Percentiles rank a stretch among this genome's conserved stretches.
phyloP scores from a whole-genome alignment of 495 filamentous ascomycete species.

The Penicillium odoratum region DNA sequence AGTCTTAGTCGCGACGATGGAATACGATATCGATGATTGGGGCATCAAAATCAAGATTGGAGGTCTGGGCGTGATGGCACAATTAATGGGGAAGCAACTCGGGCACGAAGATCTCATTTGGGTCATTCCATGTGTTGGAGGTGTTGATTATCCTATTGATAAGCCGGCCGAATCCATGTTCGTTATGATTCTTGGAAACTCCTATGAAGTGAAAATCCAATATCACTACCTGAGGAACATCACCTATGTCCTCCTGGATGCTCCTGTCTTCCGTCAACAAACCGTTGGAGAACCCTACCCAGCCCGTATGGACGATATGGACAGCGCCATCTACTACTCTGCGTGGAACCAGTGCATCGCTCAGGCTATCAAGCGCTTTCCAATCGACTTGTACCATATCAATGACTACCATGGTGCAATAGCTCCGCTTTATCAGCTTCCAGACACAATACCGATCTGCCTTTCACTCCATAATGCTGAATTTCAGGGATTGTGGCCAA shows the following conservation, averaged over 20 bases:
- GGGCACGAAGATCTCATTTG: conserved; percentile 68
- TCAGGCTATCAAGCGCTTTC: conserved; percentile 56
- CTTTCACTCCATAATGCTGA: conserved; percentile 68
- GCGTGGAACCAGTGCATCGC: conserved; percentile 76
- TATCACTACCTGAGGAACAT: conserved; percentile 67
- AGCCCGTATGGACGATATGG: conserved; percentile 72
- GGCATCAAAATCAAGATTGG: conserved; percentile 73
- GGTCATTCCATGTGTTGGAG: conserved; percentile 76
- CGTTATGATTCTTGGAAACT: conserved; percentile 63
- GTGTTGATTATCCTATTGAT: conserved; percentile 64
- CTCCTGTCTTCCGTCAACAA: conserved; percentile 69
- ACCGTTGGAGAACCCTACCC: conserved; percentile 68
- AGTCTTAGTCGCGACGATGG: conserved; percentile 69
- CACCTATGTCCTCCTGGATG: conserved; percentile 70
- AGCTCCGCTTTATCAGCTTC: conserved; percentile 69
- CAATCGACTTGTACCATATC: conserved; percentile 74
- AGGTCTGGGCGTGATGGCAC: conserved; percentile 68
- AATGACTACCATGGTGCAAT: conserved; percentile 80
- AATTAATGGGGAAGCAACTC: conserved; percentile 70
- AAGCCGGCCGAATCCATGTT: conserved; percentile 61
- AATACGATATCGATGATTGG: conserved; percentile 74
- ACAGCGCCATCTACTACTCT: conserved; percentile 70
- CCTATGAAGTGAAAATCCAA: conserved; percentile 64
- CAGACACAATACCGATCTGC: conserved; percentile 51
- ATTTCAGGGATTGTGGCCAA: conserved; percentile 73